phyloP scores from a whole-genome alignment of 768 basidiomycete species.

The Tephrocybe rancida region DNA sequence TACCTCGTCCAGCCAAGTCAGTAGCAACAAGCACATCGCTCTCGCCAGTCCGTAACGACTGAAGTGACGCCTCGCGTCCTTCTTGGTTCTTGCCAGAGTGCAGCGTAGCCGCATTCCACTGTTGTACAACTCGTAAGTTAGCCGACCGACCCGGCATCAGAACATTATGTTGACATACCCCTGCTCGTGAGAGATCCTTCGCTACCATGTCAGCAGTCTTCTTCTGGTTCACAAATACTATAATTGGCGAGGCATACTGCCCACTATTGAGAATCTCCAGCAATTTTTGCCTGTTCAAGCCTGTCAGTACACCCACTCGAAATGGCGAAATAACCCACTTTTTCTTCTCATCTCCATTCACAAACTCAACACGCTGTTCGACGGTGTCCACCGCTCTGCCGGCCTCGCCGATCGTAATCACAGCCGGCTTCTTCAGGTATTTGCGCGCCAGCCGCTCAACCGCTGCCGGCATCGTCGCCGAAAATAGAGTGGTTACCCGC shows the following conservation, averaged over 20 bases:
- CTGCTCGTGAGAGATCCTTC: constrained; percentile 88
- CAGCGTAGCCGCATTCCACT: constrained; percentile 91
- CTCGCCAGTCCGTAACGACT: constrained; percentile 83
- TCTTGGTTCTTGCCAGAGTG: constrained; percentile 99
- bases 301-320: constrained; percentile 12
- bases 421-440: constrained; percentile 89
- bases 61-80: constrained; percentile 91
- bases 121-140: neutral
- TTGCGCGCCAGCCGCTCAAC: constrained; percentile 95
- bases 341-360: constrained; percentile 93
- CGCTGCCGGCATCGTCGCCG: constrained; percentile 97
- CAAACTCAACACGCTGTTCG: constrained; percentile 94
- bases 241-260: constrained; percentile 86
- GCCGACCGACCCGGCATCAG: neutral
- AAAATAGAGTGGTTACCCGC: constrained; percentile 95
- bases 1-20: constrained; percentile 97
- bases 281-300: constrained; percentile 63
- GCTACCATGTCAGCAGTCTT: constrained; percentile 99
- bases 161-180: constrained; percentile 53
- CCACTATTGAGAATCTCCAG: constrained; percentile 93
- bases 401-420: constrained; percentile 97
- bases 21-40: constrained; percentile 93
- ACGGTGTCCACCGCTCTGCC: constrained; percentile 98
- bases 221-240: constrained; percentile 99
- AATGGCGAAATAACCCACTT: constrained; percentile 57